phyloP scores from a whole-genome alignment of 2,329 filamentous ascomycete species.

The Mycosphaerella sp. region DNA sequence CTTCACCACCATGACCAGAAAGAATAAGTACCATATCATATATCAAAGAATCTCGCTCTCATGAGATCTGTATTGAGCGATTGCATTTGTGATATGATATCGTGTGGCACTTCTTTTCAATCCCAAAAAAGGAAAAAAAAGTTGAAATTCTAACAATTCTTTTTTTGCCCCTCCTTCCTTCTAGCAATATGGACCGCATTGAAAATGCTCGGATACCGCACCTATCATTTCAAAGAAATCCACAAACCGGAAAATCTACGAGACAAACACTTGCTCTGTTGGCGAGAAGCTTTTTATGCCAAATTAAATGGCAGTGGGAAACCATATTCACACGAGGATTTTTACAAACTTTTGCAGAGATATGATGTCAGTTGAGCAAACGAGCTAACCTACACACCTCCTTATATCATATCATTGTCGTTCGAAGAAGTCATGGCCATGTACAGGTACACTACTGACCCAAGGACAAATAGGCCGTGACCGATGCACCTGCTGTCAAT shows the following conservation, averaged over 20 bases:
- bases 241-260: background rate
- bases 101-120: too few species aligned
- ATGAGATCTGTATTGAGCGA: too few species aligned
- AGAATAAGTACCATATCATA: too few species aligned
- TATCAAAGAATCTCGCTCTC: too few species aligned
- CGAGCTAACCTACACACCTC: background rate
- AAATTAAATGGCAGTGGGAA: slow-evolving; percentile 7
- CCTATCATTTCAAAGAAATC: slow-evolving; percentile 13
- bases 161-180: too few species aligned
- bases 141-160: too few species aligned
- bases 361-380: slow-evolving; percentile 5
- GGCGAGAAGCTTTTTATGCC: slow-evolving; percentile 9
- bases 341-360: slow-evolving; percentile 5
- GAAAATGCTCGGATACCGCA: slow-evolving; percentile 6
- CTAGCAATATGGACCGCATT: slow-evolving; percentile 8
- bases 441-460: too few species aligned
- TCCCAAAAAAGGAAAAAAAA: too few species aligned
- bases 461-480: background rate
- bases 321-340: slow-evolving; percentile 3
- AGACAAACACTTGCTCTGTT: slow-evolving; percentile 9
- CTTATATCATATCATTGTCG: background rate
- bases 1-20: background rate
- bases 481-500: slow-evolving; percentile 6
- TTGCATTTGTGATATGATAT: too few species aligned
- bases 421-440: too few species aligned